phyloP scores from a whole-genome alignment of 208 protist species.

The Phytomonas serpens region DNA sequence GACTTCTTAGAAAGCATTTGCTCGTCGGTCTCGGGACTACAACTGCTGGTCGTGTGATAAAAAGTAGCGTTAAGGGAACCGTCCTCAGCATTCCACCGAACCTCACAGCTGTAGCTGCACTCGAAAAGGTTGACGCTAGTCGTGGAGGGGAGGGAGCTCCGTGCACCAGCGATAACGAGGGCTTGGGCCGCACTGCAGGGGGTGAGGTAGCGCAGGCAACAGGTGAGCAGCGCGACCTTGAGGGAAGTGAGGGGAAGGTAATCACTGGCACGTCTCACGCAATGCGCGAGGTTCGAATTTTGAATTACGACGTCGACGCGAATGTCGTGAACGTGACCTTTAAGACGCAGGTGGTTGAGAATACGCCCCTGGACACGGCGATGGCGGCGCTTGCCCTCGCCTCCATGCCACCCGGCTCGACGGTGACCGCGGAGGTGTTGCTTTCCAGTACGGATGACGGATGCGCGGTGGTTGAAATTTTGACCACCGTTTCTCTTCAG shows the following conservation, averaged over 20 bases:
- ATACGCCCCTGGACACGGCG: constrained; percentile 53
- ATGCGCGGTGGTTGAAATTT: constrained; percentile 72
- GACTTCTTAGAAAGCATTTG: constrained; percentile 74
- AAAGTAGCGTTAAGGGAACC: constrained; percentile 39
- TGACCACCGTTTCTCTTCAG: constrained; percentile 9
- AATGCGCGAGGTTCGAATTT: constrained; percentile 60
- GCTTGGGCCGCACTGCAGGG: not conserved
- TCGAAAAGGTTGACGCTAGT: constrained; percentile 30
- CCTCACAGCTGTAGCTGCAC: constrained; percentile 56
- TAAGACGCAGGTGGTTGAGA: constrained; percentile 46
- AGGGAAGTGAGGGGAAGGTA: not conserved
- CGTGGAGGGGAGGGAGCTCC: not conserved
- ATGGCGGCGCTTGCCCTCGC: constrained; percentile 26
- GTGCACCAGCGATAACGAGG: not conserved
- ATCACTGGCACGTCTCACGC: not conserved
- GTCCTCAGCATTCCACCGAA: constrained; percentile 45
- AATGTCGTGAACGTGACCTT: constrained; percentile 71
- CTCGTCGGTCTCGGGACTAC: constrained; percentile 71
- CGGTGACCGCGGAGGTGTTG: constrained; percentile 50
- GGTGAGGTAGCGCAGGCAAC: not conserved
- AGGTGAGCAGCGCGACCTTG: not conserved
- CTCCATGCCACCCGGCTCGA: constrained; percentile 23
- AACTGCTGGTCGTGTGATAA: constrained; percentile 48
- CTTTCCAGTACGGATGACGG: constrained; percentile 75
- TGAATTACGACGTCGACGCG: constrained; percentile 69